A percentile compares a stretch with the other conserved stretches of the same genome.
phyloP scores from a whole-genome alignment of 1,284 basidiomycete species.

The Sporisorium graminicola region DNA sequence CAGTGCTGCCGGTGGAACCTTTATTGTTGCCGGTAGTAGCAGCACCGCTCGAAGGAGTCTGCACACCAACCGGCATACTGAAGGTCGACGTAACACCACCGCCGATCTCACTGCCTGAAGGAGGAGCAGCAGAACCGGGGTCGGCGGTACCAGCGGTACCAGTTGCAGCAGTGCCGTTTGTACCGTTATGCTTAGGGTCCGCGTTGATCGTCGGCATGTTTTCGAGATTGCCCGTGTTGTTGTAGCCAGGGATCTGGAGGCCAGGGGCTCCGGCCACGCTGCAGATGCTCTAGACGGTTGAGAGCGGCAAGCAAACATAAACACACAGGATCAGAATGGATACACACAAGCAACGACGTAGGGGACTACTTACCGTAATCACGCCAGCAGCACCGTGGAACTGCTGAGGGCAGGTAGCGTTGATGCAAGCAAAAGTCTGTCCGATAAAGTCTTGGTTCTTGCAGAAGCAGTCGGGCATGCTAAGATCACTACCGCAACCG shows the following conservation, averaged over 20 bases:
- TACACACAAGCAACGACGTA: no score
- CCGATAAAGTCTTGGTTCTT: slow-evolving; percentile 36
- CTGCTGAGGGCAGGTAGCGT: slow-evolving; percentile 46
- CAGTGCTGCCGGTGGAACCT: background rate
- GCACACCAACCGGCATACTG: slow-evolving; percentile 16
- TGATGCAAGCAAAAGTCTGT: slow-evolving; percentile 43
- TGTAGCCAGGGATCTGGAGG: slow-evolving; percentile 41
- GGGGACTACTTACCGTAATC: slow-evolving; percentile 19
- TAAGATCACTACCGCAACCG: slow-evolving; percentile 43
- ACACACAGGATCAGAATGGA: no score
- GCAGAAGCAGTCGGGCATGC: slow-evolving; percentile 46
- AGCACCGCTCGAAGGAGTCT: slow-evolving; percentile 10
- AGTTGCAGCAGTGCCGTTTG: background rate
- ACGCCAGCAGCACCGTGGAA: slow-evolving; percentile 53
- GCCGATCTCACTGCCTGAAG: slow-evolving; percentile 3
- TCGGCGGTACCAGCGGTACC: background rate
- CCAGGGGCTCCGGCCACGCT: slow-evolving; percentile 16
- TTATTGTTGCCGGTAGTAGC: background rate
- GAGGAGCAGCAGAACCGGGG: background rate
- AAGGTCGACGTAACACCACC: slow-evolving; percentile 14
- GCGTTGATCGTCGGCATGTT: slow-evolving; percentile 41
- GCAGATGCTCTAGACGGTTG: slow-evolving; percentile 31
- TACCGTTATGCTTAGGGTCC: slow-evolving; percentile 12
- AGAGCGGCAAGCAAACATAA: no score
- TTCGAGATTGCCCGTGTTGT: slow-evolving; percentile 27